Evolutionary conservation across 192 early-diverging fungal species (phyloP).

Genomic region (Entomortierella parvispora): DNA sequence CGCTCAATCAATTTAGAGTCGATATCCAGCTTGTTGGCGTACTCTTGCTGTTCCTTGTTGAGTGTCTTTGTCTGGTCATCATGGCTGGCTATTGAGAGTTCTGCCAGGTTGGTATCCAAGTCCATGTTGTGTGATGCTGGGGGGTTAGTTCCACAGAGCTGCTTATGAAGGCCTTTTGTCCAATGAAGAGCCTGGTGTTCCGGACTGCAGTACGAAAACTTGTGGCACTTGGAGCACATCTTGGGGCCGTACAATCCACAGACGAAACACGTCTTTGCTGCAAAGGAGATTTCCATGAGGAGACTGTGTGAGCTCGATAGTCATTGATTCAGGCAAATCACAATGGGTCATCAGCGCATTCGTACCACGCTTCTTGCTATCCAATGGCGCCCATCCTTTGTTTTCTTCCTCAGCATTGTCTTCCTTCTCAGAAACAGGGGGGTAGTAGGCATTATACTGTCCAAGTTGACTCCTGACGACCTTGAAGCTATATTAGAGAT

Average conservation of each 20-base stretch:
- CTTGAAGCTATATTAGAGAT: constrained; percentile 73
- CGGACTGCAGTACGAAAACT: constrained; percentile 81
- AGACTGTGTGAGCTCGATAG: constrained; percentile 3
- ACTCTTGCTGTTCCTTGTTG: constrained; percentile 42
- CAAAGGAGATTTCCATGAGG: background rate
- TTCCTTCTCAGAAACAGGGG: constrained; percentile 40
- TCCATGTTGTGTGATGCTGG: background rate
- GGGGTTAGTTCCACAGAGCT: constrained; percentile 59
- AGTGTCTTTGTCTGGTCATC: constrained; percentile 26
- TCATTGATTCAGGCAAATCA: constrained; percentile 21
- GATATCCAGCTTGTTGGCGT: constrained; percentile 50
- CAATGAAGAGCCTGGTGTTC: constrained; percentile 90
- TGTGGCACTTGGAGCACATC: constrained; percentile 81
- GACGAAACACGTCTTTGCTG: constrained; percentile 68
- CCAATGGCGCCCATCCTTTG: constrained; percentile 41
- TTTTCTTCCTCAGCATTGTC: constrained; percentile 49
- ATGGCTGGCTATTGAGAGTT: constrained; percentile 32
- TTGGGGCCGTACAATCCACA: constrained; percentile 80
- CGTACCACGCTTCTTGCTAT: constrained; percentile 28
- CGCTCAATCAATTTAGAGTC: constrained; percentile 29
- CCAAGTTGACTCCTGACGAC: constrained; percentile 84
- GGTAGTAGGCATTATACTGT: constrained; percentile 76
- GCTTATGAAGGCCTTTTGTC: constrained; percentile 77
- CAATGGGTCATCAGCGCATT: background rate
- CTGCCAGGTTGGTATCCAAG: constrained; percentile 13